Evolutionary conservation across 1,284 basidiomycete genomes (phyloP).

Genomic region (Leccinum insolens): DNA sequence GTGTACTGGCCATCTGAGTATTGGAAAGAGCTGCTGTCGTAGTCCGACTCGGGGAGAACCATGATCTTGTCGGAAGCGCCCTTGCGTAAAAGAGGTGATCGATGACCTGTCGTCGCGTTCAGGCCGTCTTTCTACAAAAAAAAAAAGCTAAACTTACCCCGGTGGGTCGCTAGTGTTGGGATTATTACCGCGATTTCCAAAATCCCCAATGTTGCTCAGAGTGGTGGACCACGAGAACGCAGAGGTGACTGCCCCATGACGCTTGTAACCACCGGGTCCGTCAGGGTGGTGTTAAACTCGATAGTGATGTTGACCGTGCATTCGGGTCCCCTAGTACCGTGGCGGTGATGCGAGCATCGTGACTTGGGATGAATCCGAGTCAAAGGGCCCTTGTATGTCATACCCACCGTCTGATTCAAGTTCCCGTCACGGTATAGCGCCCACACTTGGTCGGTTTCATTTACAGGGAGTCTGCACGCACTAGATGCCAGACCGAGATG

Average conservation of each 20-base stretch:
- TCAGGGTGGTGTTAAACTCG: slow-evolving; percentile 76
- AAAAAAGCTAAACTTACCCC: slow-evolving; percentile 39
- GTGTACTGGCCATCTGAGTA: slow-evolving; percentile 63
- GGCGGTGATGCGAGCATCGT: slow-evolving; percentile 73
- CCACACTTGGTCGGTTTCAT: slow-evolving; percentile 72
- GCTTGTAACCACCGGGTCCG: slow-evolving; percentile 46
- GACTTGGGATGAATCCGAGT: slow-evolving; percentile 70
- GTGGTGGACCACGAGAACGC: slow-evolving; percentile 76
- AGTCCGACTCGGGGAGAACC: slow-evolving; percentile 81
- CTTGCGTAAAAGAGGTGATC: slow-evolving; percentile 84
- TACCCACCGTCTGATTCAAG: slow-evolving; percentile 71
- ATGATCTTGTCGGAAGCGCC: slow-evolving; percentile 76
- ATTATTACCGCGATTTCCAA: slow-evolving; percentile 71
- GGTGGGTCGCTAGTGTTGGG: slow-evolving; percentile 51
- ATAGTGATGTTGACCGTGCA: slow-evolving; percentile 65
- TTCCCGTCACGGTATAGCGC: slow-evolving; percentile 71
- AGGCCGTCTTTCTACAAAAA: background rate
- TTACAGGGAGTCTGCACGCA: slow-evolving; percentile 61
- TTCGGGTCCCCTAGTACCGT: slow-evolving; percentile 49
- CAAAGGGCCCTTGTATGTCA: slow-evolving; percentile 46
- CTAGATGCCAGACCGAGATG: slow-evolving; percentile 61
- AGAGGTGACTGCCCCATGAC: slow-evolving; percentile 59
- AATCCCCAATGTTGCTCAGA: slow-evolving; percentile 74
- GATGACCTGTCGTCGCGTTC: slow-evolving; percentile 43
- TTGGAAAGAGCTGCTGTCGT: slow-evolving; percentile 67